Evolutionary conservation across 106 monocot genomes (phyloP).

Genomic region (Dendrobium catenatum): DNA sequence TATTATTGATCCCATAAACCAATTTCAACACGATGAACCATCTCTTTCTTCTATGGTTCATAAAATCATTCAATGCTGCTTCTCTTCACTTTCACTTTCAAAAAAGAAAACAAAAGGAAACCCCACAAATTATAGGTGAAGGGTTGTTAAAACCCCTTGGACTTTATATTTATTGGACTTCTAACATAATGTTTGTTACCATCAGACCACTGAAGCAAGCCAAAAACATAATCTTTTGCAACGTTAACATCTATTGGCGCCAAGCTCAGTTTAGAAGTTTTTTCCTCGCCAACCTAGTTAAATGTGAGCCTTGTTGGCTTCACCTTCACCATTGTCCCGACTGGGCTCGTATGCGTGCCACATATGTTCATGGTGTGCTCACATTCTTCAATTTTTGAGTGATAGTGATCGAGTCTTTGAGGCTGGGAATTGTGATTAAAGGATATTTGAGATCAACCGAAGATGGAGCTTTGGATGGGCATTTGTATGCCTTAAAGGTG

Average conservation of each 20-base stretch:
- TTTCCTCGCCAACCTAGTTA: conserved; percentile 33
- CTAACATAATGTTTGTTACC: conserved; percentile 39
- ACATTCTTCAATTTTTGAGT: conserved; percentile 55
- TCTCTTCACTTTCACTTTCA: not conserved
- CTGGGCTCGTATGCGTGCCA: conserved; percentile 14
- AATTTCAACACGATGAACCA: too few relatives aligned
- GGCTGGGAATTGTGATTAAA: conserved; percentile 30
- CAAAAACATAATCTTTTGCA: conserved; percentile 31
- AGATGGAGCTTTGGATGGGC: conserved; percentile 15
- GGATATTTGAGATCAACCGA: conserved; percentile 48
- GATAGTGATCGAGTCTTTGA: conserved; percentile 19
- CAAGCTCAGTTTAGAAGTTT: conserved; percentile 31
- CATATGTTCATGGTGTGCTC: conserved; percentile 42
- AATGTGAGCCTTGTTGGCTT: conserved; percentile 29
- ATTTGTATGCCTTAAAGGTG: conserved; percentile 12
- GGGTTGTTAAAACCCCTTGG: not conserved
- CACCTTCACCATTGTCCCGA: conserved; percentile 34
- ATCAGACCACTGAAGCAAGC: conserved; percentile 51
- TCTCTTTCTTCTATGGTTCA: not conserved
- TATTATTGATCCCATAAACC: too few relatives aligned
- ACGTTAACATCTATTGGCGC: not conserved
- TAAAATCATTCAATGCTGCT: not conserved
- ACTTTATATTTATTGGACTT: conserved; percentile 25
- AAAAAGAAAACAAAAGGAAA: not conserved
- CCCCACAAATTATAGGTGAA: not conserved